Evolutionary conservation across 306 rosid species (phyloP).

Genomic region (Sicyos baderoa): DNA sequence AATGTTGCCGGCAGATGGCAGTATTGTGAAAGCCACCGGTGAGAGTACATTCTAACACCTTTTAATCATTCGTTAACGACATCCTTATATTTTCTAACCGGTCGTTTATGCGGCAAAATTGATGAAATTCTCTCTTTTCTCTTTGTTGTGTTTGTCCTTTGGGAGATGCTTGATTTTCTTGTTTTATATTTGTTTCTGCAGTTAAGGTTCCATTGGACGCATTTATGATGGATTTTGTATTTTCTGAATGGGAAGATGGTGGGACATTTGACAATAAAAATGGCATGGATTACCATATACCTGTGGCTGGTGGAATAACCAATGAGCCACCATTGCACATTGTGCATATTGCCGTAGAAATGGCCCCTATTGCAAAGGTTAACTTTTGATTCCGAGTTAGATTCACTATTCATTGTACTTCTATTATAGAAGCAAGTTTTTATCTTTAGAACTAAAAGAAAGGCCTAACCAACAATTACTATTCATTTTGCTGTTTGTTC

Average conservation of each 20-base stretch:
- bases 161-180: slow-evolving; percentile 3
- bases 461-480: too few relatives aligned
- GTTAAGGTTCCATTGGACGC: slow-evolving; percentile 90
- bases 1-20: slow-evolving; percentile 39
- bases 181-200: slow-evolving; percentile 37
- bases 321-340: slow-evolving; percentile 95
- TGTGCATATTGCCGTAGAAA: slow-evolving; percentile 85
- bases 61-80: background rate
- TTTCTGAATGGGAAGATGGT: slow-evolving; percentile 81
- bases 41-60: slow-evolving; percentile 23
- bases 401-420: background rate
- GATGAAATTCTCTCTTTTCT: background rate
- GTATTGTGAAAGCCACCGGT: slow-evolving; percentile 46
- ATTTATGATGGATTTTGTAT: slow-evolving; percentile 89
- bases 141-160: background rate
- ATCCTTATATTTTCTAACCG: background rate
- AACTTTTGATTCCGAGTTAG: slow-evolving; percentile 14
- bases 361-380: slow-evolving; percentile 99
- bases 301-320: slow-evolving; percentile 60
- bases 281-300: slow-evolving; percentile 89
- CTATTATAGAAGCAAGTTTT: too few relatives aligned
- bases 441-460: too few relatives aligned
- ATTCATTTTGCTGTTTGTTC: too few relatives aligned
- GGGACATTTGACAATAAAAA: slow-evolving; percentile 77
- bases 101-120: background rate